These are phyloP conservation scores for Gracilaria gracilis DNA, from an alignment of 23 red algal species.

Conservation along the genomic window DNA sequence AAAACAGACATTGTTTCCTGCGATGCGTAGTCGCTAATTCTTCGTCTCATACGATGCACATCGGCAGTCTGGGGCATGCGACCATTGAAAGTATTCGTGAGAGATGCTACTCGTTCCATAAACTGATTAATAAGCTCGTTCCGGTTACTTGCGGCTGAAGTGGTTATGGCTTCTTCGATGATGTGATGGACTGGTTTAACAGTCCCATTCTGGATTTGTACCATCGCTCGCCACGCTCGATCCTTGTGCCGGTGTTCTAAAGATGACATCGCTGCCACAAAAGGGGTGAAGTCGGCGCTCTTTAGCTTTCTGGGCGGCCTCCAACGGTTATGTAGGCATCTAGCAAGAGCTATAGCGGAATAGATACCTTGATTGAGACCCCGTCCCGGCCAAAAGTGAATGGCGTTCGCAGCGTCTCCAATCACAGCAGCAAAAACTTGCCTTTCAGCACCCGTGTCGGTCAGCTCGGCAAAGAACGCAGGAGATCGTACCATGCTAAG, in stretches of 20 bases:
- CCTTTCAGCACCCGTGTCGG: conserved; percentile 15
- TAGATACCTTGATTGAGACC: conserved; percentile 32
- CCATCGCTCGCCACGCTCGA: conserved; percentile 44
- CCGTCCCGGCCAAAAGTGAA: conserved; percentile 51
- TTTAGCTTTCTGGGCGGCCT: not conserved
- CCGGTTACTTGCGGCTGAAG: not conserved
- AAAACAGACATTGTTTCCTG: conserved; percentile 6
- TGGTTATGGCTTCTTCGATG: not conserved
- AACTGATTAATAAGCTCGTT: not conserved
- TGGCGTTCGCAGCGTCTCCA: conserved; percentile 38
- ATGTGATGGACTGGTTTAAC: not conserved
- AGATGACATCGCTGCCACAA: conserved; percentile 21
- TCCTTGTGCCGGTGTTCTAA: conserved; percentile 42
- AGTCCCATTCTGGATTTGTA: not conserved
- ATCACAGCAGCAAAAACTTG: conserved; percentile 32
- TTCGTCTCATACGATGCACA: not conserved
- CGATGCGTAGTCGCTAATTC: not conserved
- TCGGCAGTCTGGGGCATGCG: not conserved
- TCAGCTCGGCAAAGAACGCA: conserved; percentile 23
- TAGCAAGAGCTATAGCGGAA: conserved; percentile 25
- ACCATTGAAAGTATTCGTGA: not conserved
- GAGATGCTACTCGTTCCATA: not conserved
- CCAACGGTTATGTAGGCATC: conserved; percentile 39
- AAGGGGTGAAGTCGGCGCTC: conserved; percentile 34
- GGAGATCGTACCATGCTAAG: conserved; percentile 23